These are phyloP conservation scores for Aegilops tauschii DNA, from an alignment of 176 grass and related monocot species.

Conservation along the genomic window DNA sequence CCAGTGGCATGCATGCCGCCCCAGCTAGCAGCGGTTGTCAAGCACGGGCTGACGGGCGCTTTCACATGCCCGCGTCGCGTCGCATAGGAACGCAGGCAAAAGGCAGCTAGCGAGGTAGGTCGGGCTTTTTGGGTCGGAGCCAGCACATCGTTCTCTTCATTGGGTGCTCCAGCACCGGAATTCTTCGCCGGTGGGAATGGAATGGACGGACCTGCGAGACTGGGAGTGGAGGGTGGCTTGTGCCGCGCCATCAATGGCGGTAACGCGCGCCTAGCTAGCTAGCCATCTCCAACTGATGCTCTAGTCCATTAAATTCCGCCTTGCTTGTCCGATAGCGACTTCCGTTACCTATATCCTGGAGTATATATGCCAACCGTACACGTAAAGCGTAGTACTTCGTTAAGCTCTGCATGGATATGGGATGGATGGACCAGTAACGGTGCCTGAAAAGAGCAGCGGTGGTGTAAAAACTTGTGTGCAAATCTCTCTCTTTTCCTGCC, in stretches of 20 bases:
- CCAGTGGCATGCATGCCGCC: no score
- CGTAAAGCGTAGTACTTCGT: not conserved
- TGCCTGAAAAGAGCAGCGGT: not conserved
- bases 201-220: not conserved
- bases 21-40: no score
- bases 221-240: not conserved
- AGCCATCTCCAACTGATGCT: not conserved
- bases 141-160: not conserved
- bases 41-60: not conserved
- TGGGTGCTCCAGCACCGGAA: not conserved
- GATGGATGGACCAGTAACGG: not conserved
- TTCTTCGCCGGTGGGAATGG: not conserved
- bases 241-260: conserved; percentile 15
- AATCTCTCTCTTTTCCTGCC: not conserved
- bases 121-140: no score
- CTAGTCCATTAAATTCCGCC: not conserved
- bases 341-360: not conserved
- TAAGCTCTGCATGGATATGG: not conserved
- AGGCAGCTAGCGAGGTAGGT: no score
- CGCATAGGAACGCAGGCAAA: no score
- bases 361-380: not conserved
- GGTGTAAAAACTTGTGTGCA: no score
- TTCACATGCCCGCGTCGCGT: conserved; percentile 13
- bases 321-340: not conserved
- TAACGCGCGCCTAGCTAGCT: not conserved